Evolutionary conservation across 2,329 filamentous ascomycete species (phyloP).

Genomic region (Phialemonium atrogriseum): DNA sequence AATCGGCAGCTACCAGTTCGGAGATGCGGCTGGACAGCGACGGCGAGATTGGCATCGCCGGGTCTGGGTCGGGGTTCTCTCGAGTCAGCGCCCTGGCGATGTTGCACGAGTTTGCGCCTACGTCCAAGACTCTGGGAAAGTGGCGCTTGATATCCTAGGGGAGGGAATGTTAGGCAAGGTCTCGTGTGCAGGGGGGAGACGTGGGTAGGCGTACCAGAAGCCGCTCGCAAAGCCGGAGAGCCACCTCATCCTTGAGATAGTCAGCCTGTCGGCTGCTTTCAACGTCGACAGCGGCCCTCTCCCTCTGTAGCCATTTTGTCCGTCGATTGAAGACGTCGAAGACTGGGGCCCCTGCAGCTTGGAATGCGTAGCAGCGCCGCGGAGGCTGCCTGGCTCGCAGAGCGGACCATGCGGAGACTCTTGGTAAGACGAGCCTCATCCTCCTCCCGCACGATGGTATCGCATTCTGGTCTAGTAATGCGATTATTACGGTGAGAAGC

Average conservation of each 20-base stretch:
- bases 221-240: constrained; percentile 73
- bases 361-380: constrained; percentile 63
- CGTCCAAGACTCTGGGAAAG: constrained; percentile 78
- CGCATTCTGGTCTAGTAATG: no score
- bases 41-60: constrained; percentile 45
- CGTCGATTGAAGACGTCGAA: constrained; percentile 87
- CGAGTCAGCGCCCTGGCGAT: constrained; percentile 74
- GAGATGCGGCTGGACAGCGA: constrained; percentile 65
- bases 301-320: constrained; percentile 85
- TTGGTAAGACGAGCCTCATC: constrained; percentile 7
- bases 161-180: constrained; percentile 4
- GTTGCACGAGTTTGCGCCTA: constrained; percentile 94
- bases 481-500: no score
- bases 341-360: constrained; percentile 66
- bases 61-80: constrained; percentile 56
- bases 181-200: not conserved
- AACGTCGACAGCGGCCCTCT: constrained; percentile 66
- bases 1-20: constrained; percentile 73
- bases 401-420: constrained; percentile 5
- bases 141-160: constrained; percentile 80
- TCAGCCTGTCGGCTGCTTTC: constrained; percentile 73
- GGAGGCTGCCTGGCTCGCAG: constrained; percentile 27
- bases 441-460: constrained; percentile 2
- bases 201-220: constrained; percentile 51
- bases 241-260: constrained; percentile 91